Evolutionary conservation across 352 stramenopile species (phyloP), one percentile per base, ranked within the genome.

Genomic region (Globisporangium lucens): DNA sequence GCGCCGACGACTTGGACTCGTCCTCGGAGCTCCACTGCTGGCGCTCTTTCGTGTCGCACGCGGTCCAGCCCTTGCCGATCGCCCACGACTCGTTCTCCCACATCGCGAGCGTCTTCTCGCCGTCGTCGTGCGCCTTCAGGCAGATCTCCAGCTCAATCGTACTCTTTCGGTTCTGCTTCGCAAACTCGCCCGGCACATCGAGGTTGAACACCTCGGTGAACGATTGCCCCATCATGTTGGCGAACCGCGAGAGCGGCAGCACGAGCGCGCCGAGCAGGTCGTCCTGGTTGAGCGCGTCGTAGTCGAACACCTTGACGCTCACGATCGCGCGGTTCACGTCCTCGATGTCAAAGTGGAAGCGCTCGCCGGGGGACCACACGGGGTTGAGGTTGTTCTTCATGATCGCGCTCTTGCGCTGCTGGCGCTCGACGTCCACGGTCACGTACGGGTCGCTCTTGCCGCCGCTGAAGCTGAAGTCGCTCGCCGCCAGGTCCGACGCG

Each of bases 371-470:
- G 2, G 66, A 59, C 85, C 85, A 93, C 43, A 80, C 75, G 0
- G 85, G 85, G 59, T 93, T 83, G n/a, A 93, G 75, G 20, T 75
- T 75, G 55, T 84, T 89, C 63, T 80, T 80, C 66, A 89, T 70
- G 65, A 77, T 89, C 10, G 75, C 74, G 62, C 77, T 93, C 72
- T 84, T 80, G 69, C 83, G 75, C 56, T 76, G 76, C 59, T 79
- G 65, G 24, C 76, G 74, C 58, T 77, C 77, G 10, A 91, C 69
- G 13, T 79, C 73, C 59, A 93, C 69, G 9, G 83, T 74, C 65
- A 93, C 82, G 66, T 90, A 93, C 67, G 85, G 85, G 61, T 93
- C 85, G 65, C 83, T 93, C 70, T 87, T 90, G 38, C 75, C 76
- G 60, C 83, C 80, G 24, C 67, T 61, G 51, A 90, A 61, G 63